Evolutionary conservation across 805 yeast genomes (phyloP), one percentile per base, ranked within the genome.

Genomic region (Middelhovenomyces tepae): DNA sequence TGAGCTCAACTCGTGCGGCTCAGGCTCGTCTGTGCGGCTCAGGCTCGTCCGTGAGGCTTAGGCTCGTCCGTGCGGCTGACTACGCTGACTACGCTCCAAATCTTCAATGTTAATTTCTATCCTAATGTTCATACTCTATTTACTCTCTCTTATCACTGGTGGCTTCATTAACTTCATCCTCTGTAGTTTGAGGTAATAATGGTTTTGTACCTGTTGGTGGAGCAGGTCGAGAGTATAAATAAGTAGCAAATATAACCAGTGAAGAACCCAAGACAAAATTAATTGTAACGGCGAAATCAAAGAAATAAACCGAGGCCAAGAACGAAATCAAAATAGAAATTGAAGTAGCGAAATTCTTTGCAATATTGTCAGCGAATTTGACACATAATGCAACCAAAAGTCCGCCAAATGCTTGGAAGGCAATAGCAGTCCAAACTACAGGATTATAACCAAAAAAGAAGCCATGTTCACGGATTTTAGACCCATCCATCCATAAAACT

Each of bases 331-430:
- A 48, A 36, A 60, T 60, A 9, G 64, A 57, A 25, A 60, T 48
- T 7, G 62, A 53, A 6, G 65, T 60, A 9, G 64, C 64, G 41
- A 61, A 60, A 47, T 60, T 60, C 46, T 60, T 60, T 35, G 62
- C 60, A 31, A 61, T 61, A 40, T 58, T 60, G 44, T 61, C 66
- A 16, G 66, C 66, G 35, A 53, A 60, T 36, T 61, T 61, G 38
- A 61, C 66, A 32, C 64, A 61, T 19, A 60, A 39, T 3, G 66
- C 66, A 4, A 61, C 66, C 6, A 61, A 49, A 32, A 61, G 56
- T 5, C 66, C 66, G 6, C 66, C 66, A 16, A 54, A 27, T 1
- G 66, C 66, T 42, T 61, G 66, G 28, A 59, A 46, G 2, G 51
- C 34, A 26, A 61, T 58, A 18, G 64, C 64, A 7, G 48, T 40